These are phyloP conservation scores for Filosporella fistucella DNA, from an alignment of 495 filamentous ascomycete species.

Conservation along the genomic window DNA sequence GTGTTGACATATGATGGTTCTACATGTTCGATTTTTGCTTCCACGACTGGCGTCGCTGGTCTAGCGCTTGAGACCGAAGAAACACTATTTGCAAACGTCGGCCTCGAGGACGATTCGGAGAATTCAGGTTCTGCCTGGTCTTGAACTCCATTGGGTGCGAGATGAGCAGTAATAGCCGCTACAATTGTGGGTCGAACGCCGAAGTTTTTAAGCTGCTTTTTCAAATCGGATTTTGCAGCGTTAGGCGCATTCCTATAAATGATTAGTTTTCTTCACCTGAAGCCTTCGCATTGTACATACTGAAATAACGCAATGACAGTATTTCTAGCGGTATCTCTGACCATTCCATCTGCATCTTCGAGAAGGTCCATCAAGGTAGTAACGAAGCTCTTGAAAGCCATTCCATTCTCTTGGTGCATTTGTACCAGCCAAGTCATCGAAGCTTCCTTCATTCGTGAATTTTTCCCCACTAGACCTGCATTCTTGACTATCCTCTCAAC, in stretches of 20 bases:
- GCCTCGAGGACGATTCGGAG: constrained; percentile 28
- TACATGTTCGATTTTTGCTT: constrained; percentile 58
- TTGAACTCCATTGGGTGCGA: constrained; percentile 52
- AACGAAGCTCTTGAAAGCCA: constrained; percentile 80
- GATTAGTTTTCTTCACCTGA: constrained; percentile 4
- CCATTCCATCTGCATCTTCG: constrained; percentile 82
- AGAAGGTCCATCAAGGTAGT: constrained; percentile 76
- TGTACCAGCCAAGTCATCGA: constrained; percentile 79
- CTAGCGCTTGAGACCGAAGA: constrained; percentile 43
- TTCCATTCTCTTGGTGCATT: constrained; percentile 72
- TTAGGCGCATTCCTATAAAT: constrained; percentile 64
- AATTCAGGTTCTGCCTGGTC: constrained; percentile 34
- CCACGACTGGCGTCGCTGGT: constrained; percentile 45
- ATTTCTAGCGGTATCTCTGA: constrained; percentile 77
- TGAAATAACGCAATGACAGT: constrained; percentile 81
- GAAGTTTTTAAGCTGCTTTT: constrained; percentile 71
- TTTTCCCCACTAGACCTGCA: constrained; percentile 70
- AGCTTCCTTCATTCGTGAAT: constrained; percentile 74
- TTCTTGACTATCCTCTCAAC: constrained; percentile 79
- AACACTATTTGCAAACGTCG: constrained; percentile 42
- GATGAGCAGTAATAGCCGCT: constrained; percentile 66
- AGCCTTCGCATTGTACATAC: constrained; percentile 36
- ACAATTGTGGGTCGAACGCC: constrained; percentile 83
- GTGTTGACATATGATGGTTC: constrained; percentile 80
- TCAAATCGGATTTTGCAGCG: constrained; percentile 80